Evolutionary conservation across 495 filamentous ascomycete genomes (phyloP).

Genomic region (Tuber microsphaerosporum): DNA sequence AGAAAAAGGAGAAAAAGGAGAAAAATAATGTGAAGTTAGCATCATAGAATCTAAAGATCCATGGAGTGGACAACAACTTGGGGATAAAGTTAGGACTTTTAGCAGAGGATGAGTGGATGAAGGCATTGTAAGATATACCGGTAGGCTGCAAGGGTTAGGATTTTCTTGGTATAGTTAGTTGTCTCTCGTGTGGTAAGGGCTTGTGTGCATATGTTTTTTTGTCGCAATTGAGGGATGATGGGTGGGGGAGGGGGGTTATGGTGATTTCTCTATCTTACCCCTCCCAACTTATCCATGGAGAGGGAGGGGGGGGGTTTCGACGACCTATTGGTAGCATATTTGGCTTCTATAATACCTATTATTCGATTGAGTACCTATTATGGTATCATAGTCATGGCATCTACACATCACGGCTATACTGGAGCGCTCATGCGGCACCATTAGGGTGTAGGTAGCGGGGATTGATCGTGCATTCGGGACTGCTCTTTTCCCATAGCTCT

Average conservation of each 20-base stretch:
- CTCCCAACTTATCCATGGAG: not conserved
- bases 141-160: too few relatives aligned
- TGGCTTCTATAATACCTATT: too few relatives aligned
- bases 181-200: not conserved
- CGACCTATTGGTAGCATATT: not conserved
- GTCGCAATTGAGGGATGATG: not conserved
- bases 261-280: not conserved
- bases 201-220: not conserved
- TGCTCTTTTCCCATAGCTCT: too few relatives aligned
- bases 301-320: not conserved
- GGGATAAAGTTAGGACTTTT: too few relatives aligned
- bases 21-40: too few relatives aligned
- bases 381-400: not conserved
- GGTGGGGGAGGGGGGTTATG: not conserved
- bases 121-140: too few relatives aligned
- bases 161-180: not conserved
- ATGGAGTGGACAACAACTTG: too few relatives aligned
- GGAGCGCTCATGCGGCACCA: not conserved
- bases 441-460: not conserved
- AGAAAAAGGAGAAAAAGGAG: too few relatives aligned
- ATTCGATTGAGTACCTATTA: too few relatives aligned
- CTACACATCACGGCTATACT: too few relatives aligned
- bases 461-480: not conserved
- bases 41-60: too few relatives aligned
- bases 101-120: too few relatives aligned